These are phyloP conservation scores for Suhomyces taliae DNA, from an alignment of 1,139 yeast genomes.

Conservation along the genomic window DNA sequence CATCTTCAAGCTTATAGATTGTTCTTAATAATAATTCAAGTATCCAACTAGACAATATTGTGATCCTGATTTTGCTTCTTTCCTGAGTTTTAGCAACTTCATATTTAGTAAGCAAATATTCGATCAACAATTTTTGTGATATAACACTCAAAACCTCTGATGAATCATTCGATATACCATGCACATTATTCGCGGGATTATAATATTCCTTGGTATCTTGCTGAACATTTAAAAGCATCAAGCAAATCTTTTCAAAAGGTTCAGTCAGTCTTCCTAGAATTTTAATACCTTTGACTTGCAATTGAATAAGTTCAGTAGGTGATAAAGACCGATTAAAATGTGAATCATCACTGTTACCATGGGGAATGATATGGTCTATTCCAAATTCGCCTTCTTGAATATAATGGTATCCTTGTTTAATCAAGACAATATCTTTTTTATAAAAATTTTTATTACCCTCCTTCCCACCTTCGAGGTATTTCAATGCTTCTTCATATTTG, in stretches of 20 bases:
- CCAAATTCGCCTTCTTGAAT: slow-evolving; percentile 48
- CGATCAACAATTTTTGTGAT: slow-evolving; percentile 43
- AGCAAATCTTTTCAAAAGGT: slow-evolving; percentile 71
- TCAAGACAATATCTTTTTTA: slow-evolving; percentile 54
- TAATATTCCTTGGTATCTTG: slow-evolving; percentile 1
- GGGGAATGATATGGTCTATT: slow-evolving; percentile 15
- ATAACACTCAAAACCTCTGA: slow-evolving; percentile 11
- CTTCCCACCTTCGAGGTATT: slow-evolving; percentile 30
- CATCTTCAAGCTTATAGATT: slow-evolving; percentile 24
- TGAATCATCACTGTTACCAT: slow-evolving; percentile 7
- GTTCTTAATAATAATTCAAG: slow-evolving; percentile 54
- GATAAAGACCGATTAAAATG: not conserved
- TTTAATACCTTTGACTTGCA: slow-evolving; percentile 57
- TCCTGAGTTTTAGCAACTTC: slow-evolving; percentile 33
- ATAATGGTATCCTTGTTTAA: slow-evolving; percentile 63
- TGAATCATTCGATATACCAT: not conserved
- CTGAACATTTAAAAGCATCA: slow-evolving; percentile 54
- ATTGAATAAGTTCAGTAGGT: slow-evolving; percentile 16
- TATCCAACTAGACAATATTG: slow-evolving; percentile 79
- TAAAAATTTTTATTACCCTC: slow-evolving; percentile 23
- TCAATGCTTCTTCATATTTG: slow-evolving; percentile 68
- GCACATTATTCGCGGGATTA: not conserved
- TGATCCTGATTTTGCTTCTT: slow-evolving; percentile 50
- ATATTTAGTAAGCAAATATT: slow-evolving; percentile 59
- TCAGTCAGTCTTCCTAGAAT: slow-evolving; percentile 63